Conservation (phyloP, 2,329 filamentous ascomycete species). For the Eutypa lata region DNA sequence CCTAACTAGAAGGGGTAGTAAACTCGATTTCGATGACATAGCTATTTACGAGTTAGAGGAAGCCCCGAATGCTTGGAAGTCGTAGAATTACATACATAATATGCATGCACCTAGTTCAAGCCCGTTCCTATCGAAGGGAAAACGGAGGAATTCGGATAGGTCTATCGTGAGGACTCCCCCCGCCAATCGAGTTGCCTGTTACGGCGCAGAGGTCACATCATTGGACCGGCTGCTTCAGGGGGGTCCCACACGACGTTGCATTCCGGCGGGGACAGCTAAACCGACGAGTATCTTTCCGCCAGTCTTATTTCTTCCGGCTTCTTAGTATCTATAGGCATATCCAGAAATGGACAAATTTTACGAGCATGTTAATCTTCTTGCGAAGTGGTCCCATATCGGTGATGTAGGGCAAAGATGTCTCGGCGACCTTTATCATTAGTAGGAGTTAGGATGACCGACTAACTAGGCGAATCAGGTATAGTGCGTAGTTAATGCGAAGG, state of each 20-base stretch:
- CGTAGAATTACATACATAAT: not conserved
- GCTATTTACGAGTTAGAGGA: not conserved
- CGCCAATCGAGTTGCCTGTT: not conserved
- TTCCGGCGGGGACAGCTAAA: not conserved
- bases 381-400: too few relatives aligned
- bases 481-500: too few relatives aligned
- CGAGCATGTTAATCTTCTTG: too few relatives aligned
- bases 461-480: too few relatives aligned
- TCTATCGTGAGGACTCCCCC: not conserved
- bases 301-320: not conserved
- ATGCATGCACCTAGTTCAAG: not conserved
- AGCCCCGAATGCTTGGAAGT: not conserved
- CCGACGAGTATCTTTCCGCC: not conserved
- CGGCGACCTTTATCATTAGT: too few relatives aligned
- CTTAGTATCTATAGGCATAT: not conserved
- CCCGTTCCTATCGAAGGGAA: not conserved
- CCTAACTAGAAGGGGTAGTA: not conserved
- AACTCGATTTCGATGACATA: too few relatives aligned
- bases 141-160: not conserved
- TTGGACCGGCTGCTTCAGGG: not conserved
- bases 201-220: not conserved
- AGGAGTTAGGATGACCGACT: too few relatives aligned
- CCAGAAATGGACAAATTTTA: not conserved
- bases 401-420: too few relatives aligned
- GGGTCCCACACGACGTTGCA: not conserved